Conservation (phyloP, 1,284 basidiomycete species). For the Cutaneotrichosporon daszewskae region DNA sequence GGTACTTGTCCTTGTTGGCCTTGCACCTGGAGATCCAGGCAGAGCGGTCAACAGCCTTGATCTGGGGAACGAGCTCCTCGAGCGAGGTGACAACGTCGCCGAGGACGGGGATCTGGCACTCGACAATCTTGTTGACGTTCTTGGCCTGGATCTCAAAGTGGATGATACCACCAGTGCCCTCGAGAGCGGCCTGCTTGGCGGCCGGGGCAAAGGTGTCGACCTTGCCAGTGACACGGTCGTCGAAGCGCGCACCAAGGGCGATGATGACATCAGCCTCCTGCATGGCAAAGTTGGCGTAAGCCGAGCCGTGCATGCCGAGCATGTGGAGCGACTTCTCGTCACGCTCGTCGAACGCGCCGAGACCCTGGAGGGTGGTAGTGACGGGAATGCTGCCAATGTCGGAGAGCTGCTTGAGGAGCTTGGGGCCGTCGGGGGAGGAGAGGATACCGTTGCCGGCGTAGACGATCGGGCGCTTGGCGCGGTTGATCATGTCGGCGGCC, state of each 20-base stretch:
- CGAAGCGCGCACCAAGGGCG: slow-evolving; percentile 90
- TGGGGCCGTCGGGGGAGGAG: slow-evolving; percentile 73
- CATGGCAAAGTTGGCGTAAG: slow-evolving; percentile 96
- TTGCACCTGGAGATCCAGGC: slow-evolving; percentile 80
- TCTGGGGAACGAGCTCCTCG: slow-evolving; percentile 71
- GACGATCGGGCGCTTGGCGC: slow-evolving; percentile 83
- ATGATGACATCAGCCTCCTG: slow-evolving; percentile 97
- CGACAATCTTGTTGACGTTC: slow-evolving; percentile 98
- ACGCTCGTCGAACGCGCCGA: slow-evolving; percentile 91
- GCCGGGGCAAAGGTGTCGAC: slow-evolving; percentile 85
- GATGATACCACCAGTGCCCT: slow-evolving; percentile 90
- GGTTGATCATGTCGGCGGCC: slow-evolving; percentile 86
- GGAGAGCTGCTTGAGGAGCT: slow-evolving; percentile 72
- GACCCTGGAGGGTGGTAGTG: slow-evolving; percentile 91
- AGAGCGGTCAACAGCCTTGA: slow-evolving; percentile 59
- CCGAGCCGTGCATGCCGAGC: slow-evolving; percentile 98
- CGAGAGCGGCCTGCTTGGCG: slow-evolving; percentile 75
- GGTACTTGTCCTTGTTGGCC: slow-evolving; percentile 80
- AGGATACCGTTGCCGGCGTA: slow-evolving; percentile 93
- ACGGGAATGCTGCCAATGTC: slow-evolving; percentile 91
- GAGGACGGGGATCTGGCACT: slow-evolving; percentile 87
- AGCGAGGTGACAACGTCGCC: slow-evolving; percentile 88
- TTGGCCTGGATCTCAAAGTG: slow-evolving; percentile 99
- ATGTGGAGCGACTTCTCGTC: slow-evolving; percentile 86
- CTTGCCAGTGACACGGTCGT: slow-evolving; percentile 96